Evolutionary conservation across 1,139 yeast genomes (phyloP).

Genomic region (Insectozyma bohioensis): DNA sequence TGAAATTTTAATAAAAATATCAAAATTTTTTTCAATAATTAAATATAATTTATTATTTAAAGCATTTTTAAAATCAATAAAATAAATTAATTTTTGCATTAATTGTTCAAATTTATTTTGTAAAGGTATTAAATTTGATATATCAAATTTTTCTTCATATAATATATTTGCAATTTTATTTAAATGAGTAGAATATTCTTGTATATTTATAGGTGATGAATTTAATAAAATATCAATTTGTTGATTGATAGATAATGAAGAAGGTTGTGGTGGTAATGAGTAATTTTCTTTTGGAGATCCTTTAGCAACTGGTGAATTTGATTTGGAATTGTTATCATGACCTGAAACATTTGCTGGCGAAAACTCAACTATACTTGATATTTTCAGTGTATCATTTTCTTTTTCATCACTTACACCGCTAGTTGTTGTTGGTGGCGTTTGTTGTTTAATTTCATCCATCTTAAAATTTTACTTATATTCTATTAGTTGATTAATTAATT

Average conservation of each 20-base stretch:
- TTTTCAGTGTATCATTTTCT: no score
- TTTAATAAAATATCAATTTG: constrained; percentile 27
- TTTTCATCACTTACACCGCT: no score
- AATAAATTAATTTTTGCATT: constrained; percentile 26
- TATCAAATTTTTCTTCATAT: constrained; percentile 21
- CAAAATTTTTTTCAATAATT: constrained; percentile 41
- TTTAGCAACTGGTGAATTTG: neutral
- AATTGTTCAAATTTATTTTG: constrained; percentile 26
- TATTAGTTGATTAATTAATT: no score
- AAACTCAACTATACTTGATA: no score
- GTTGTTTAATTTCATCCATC: no score
- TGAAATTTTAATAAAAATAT: constrained; percentile 35
- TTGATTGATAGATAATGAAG: constrained; percentile 16
- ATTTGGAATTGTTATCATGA: no score
- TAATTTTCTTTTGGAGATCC: neutral
- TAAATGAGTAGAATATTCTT: constrained; percentile 42
- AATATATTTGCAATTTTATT: constrained; percentile 31
- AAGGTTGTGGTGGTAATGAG: neutral
- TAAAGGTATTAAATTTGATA: constrained; percentile 18
- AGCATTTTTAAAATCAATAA: constrained; percentile 26
- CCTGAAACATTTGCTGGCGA: no score
- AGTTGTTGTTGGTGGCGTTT: no score
- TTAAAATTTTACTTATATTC: no score
- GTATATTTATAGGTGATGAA: constrained; percentile 31
- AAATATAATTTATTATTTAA: constrained; percentile 33